Conservation (phyloP, 2,329 filamentous ascomycete genomes). For the Aspergillus piperis region DNA sequence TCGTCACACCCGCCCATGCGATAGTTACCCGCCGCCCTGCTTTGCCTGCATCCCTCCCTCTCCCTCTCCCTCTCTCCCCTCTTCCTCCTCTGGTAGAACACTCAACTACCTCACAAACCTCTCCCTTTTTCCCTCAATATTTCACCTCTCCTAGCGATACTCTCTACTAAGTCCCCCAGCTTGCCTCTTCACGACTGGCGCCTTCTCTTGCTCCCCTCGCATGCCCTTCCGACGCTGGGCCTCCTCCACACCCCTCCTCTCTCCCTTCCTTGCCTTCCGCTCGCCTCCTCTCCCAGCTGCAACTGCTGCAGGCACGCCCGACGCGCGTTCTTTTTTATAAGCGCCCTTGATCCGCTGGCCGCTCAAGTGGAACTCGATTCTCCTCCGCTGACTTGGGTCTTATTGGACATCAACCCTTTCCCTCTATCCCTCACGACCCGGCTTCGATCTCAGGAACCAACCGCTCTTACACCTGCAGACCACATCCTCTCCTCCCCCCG, state of each 20-base stretch:
- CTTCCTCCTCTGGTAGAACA: slow-evolving; percentile 10
- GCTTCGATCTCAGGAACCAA: not conserved
- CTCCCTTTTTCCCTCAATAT: not conserved
- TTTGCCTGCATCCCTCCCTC: not conserved
- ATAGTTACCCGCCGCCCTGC: not conserved
- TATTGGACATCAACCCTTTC: not conserved
- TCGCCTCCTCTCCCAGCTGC: slow-evolving; percentile 11
- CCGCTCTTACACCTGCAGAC: not conserved
- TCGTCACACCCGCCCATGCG: too few species aligned
- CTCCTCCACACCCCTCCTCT: slow-evolving; percentile 4
- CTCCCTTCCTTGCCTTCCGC: slow-evolving; percentile 22
- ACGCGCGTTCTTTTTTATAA: slow-evolving; percentile 22
- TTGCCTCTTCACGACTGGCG: slow-evolving; percentile 3
- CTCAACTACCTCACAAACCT: not conserved
- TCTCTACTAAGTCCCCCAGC: not conserved
- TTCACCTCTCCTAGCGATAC: not conserved
- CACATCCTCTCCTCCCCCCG: not conserved
- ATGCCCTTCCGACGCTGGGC: not conserved
- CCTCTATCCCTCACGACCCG: not conserved
- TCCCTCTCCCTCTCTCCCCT: slow-evolving; percentile 2
- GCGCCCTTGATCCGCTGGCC: slow-evolving; percentile 4
- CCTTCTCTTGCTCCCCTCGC: slow-evolving; percentile 16
- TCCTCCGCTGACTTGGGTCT: not conserved
- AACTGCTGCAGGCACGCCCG: slow-evolving; percentile 20
- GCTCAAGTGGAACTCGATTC: not conserved